These are phyloP conservation scores for Myrica gale DNA, from an alignment of 306 rosid species.

Conservation along the genomic window DNA sequence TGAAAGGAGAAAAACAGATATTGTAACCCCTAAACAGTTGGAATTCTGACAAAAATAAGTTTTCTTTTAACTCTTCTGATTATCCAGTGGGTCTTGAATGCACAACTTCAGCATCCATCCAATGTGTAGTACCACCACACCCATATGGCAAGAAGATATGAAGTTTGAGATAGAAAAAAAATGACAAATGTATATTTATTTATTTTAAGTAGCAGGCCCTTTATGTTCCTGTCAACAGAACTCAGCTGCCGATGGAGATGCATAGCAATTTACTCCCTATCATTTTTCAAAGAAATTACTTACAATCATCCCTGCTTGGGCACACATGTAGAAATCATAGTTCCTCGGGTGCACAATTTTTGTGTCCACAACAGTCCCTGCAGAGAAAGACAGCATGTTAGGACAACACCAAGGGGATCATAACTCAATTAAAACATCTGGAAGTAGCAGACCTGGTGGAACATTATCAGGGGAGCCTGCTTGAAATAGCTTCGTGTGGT, in stretches of 20 bases:
- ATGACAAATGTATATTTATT: neutral
- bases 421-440: neutral
- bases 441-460: constrained; percentile 73
- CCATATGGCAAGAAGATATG: neutral
- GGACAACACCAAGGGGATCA: constrained; percentile 1
- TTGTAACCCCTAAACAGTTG: neutral
- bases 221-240: neutral
- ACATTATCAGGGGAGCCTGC: constrained; percentile 58
- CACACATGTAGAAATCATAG: constrained; percentile 84
- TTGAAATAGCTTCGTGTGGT: constrained; percentile 73
- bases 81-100: neutral
- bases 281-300: constrained; percentile 21
- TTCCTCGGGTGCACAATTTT: constrained; percentile 70
- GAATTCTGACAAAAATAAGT: neutral
- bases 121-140: neutral
- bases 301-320: constrained; percentile 82
- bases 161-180: neutral
- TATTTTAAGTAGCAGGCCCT: neutral
- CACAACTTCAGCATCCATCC: neutral
- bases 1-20: neutral
- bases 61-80: neutral
- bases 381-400: constrained; percentile 22
- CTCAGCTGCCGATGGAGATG: neutral
- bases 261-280: neutral
- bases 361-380: constrained; percentile 89